phyloP scores from a whole-genome alignment of 208 protist genomes.

The Crithidia fasciculata region DNA sequence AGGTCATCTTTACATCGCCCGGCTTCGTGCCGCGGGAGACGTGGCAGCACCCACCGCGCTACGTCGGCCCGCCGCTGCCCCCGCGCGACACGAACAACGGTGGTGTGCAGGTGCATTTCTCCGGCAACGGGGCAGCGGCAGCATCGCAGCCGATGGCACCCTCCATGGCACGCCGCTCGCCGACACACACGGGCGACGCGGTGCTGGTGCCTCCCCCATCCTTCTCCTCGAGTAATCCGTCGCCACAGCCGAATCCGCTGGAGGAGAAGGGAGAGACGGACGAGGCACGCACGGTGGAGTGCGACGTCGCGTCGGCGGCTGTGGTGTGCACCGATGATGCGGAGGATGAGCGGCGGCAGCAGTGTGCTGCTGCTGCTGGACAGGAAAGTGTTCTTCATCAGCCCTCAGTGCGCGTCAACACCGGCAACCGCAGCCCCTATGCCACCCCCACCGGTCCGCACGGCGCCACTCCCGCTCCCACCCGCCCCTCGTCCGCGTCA shows the following conservation, averaged over 20 bases:
- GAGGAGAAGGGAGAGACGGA: neutral
- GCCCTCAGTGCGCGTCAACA: neutral
- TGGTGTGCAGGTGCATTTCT: neutral
- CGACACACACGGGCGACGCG: neutral
- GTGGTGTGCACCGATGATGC: too few relatives aligned
- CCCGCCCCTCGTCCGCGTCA: neutral
- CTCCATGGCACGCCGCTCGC: neutral
- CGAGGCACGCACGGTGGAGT: neutral
- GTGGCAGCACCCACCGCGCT: constrained; percentile 57
- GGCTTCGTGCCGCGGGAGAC: constrained; percentile 57
- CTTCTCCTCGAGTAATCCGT: neutral
- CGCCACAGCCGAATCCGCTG: neutral
- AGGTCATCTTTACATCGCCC: constrained; percentile 50
- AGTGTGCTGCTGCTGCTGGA: neutral
- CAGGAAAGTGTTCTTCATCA: neutral
- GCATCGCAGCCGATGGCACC: neutral
- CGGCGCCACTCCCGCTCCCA: neutral
- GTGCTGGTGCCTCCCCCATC: neutral
- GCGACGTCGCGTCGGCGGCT: too few relatives aligned
- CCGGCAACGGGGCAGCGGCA: neutral
- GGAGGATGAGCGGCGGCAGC: neutral
- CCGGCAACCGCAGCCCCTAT: constrained; percentile 15
- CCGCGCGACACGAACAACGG: neutral
- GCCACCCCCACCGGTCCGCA: neutral
- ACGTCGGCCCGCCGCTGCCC: constrained; percentile 9